Base-by-base conservation (phyloP, 257 asterid species). In the Nicotiana sylvestris region DNA sequence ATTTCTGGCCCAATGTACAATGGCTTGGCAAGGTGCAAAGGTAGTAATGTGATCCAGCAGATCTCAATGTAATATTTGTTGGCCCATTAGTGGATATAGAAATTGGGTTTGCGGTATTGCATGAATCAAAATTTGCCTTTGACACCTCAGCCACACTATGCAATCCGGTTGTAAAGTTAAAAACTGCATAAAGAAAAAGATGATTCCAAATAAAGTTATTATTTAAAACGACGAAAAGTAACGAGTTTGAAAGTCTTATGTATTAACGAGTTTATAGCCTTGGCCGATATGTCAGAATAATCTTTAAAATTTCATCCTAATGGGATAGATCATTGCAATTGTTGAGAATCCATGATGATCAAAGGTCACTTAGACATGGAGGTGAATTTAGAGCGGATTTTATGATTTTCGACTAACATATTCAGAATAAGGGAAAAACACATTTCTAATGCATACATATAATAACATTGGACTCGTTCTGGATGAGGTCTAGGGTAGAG, bases 131-230 rank as follows among this genome's bases (percentile, higher is more conserved):
- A 35, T 88, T 77, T 7, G 76, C 84, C 66, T 53, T 87, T 29
- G 32, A 87, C 49, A 93, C 97, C 89, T 91, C 91, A 0, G 92
- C 94, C n/a, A 90, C 95, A 33, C 70, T 82, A 32, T 94, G 97
- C 0, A 0, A 0, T 65, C 90, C 89, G 2, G 91, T 86, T 2
- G 87, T 6, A 83, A 89, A 94, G 83, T 92, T 94, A 90, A 93
- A 94, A n/a, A 89, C 97, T 94, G 87, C 87, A 82, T 2, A 21
- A 35, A 25, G 15, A 84, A 17, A 0, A 18, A 30, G 15, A 3
- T 5, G 17, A n/a, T 13, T 18, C 27, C 18, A 33, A 15, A 55
- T 37, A 65, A 62, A 55, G 70, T 60, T 79, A 5, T 35, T 35
- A 35, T 35, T 39, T 1, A 55, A 30, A 72, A 70, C 1, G 0